Conservation (phyloP, 148 eudicot genomes). For the Silene latifolia region DNA sequence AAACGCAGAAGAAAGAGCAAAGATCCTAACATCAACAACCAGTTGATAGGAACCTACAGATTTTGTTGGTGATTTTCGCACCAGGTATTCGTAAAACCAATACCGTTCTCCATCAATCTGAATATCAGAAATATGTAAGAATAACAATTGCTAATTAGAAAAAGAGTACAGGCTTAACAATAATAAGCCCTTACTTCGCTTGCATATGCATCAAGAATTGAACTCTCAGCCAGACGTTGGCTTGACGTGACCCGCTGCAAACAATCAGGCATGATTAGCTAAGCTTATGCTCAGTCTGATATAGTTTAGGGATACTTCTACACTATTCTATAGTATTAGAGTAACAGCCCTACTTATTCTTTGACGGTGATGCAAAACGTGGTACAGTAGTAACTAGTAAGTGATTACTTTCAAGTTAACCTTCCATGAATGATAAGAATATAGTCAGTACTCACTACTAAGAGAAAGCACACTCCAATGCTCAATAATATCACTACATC, state of each 20-base stretch:
- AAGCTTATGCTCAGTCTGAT: background rate
- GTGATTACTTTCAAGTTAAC: background rate
- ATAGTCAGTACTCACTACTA: background rate
- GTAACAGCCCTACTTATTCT: slow-evolving; percentile 1
- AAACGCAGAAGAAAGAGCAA: background rate
- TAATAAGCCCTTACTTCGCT: slow-evolving; percentile 53
- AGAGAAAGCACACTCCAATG: background rate
- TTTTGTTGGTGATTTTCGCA: slow-evolving; percentile 91
- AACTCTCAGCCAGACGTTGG: slow-evolving; percentile 92
- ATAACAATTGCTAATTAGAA: background rate
- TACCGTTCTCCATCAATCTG: slow-evolving; percentile 85
- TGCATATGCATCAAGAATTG: slow-evolving; percentile 80
- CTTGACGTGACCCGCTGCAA: slow-evolving; percentile 80
- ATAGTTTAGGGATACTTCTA: too few relatives aligned
- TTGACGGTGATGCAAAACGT: background rate
- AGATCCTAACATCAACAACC: background rate
- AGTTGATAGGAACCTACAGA: slow-evolving; percentile 42
- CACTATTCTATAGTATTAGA: background rate
- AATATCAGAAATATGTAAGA: slow-evolving; percentile 15
- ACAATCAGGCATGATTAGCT: slow-evolving; percentile 12
- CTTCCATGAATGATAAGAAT: background rate
- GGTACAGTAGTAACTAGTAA: background rate
- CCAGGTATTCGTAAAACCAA: slow-evolving; percentile 91
- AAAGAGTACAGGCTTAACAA: background rate
- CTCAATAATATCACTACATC: background rate